Base-by-base conservation (phyloP, 2,329 filamentous ascomycete genomes). In the Calcarisporium arbuscula region DNA sequence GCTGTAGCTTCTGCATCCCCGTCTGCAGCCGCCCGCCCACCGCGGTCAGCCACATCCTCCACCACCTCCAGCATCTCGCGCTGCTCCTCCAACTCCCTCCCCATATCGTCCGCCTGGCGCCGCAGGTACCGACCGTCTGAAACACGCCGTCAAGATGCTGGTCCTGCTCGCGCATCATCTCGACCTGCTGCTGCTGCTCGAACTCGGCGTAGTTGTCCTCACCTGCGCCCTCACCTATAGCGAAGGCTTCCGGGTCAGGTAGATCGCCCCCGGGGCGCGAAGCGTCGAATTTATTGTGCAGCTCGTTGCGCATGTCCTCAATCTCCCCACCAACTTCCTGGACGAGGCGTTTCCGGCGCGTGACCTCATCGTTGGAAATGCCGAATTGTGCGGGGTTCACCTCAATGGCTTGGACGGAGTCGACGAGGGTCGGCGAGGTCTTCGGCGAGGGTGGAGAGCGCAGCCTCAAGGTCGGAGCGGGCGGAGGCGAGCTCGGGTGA, bases 131-230 rank as follows among this genome's bases (percentile, higher is more conserved):
- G 17, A 98, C 92, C 1, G 90, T 96, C 46, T 81, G 77, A 56
- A 94, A 95, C 30, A 98, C 90, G 12, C 85, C 85, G 55, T 96
- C 90, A 2, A 98, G 72, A 50, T 92, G 84, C 62, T 89, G 73
- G 56, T 98, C 92, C 67, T 98, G 92, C 60, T 95, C 87, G 46
- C 82, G 77, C 83, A 98, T 89, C 62, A 98, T 84, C 62, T 89
- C 77, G 54, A 84, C 58, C 66, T 98, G 94, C 56, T 94, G 78
- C 62, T 92, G 82, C 60, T 94, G 83, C 68, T 96, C 90, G 51
- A 94, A 89, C 49, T 81, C 82, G 12, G 75, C 75, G 56, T 81
- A 77, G 33, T 75, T 71, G 7, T 61, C 66, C 14, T 63, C 66
- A 18, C 62, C 65, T 16, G 46, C 53, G 29, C 49, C 54, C 14